These are phyloP conservation scores for Amanita inopinata DNA, from an alignment of 768 basidiomycete genomes.

Conservation along the genomic window DNA sequence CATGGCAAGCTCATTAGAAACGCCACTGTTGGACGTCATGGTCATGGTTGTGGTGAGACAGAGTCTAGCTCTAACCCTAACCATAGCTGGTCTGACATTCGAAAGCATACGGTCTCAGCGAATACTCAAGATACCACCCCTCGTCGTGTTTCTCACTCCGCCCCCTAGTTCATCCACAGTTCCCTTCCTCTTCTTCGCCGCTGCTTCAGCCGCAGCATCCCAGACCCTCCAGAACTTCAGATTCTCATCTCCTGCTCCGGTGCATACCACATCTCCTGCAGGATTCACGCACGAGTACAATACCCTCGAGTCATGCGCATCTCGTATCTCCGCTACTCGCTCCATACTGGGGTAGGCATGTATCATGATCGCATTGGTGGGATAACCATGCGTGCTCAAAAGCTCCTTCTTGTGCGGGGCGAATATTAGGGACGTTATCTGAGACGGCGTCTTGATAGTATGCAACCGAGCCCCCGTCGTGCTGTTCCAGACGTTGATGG, in stretches of 20 bases:
- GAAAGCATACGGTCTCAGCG: too few species aligned
- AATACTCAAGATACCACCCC: slow-evolving; percentile 39
- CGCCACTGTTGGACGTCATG: too few species aligned
- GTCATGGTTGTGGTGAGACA: too few species aligned
- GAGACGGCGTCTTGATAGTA: slow-evolving; percentile 77
- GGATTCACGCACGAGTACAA: slow-evolving; percentile 81
- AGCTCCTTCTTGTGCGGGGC: slow-evolving; percentile 84
- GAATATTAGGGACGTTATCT: slow-evolving; percentile 88
- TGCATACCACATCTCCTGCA: slow-evolving; percentile 84
- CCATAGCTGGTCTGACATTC: too few species aligned
- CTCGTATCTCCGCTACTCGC: slow-evolving; percentile 73
- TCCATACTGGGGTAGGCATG: slow-evolving; percentile 82
- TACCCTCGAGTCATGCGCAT: slow-evolving; percentile 90
- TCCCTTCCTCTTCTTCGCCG: slow-evolving; percentile 42
- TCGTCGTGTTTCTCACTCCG: slow-evolving; percentile 35
- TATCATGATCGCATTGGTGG: slow-evolving; percentile 74
- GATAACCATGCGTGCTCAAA: slow-evolving; percentile 89
- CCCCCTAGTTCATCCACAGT: slow-evolving; percentile 26
- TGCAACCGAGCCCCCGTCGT: slow-evolving; percentile 89
- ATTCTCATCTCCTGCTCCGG: slow-evolving; percentile 92
- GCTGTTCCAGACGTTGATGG: slow-evolving; percentile 84
- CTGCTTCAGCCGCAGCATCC: slow-evolving; percentile 42
- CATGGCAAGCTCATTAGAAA: too few species aligned
- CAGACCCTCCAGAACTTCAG: slow-evolving; percentile 93
- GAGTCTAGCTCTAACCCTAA: slow-evolving; percentile 4